Evolutionary conservation across 2,329 filamentous ascomycete species (phyloP), one percentile per base, ranked within the genome.

Genomic region (Fusarium cicatricum): DNA sequence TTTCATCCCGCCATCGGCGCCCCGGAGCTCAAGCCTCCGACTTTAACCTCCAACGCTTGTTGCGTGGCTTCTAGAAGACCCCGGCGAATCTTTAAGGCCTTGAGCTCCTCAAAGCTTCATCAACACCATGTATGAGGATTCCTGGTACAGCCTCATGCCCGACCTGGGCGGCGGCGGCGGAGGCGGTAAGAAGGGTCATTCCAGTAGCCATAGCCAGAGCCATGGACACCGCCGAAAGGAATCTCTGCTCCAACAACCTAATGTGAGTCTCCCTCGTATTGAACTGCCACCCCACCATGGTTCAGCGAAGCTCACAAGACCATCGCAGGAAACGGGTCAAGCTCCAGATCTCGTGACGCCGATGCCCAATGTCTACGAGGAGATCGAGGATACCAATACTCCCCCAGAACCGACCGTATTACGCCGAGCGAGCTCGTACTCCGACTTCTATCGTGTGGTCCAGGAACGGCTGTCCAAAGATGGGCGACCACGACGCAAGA

Each of bases 61-160:
- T 66, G 62, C 66, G 67, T 70, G 69, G 69, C 70, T 70, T 73
- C 62, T 66, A 58, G 49, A 63, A 58, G 34, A 49, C 53, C 56
- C 31, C n/a, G 37, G 53, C 45, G 37, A 58, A 65, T 14, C 41
- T 55, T 54, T 52, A n/a, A n/a, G n/a, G n/a, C n/a, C n/a, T n/a
- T n/a, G 45, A 40, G 62, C 62, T 60, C 43, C 43, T 50, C 46
- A 41, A 36, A 60, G 61, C 53, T 61, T 40, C n/a, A 37, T 46
- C 43, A 34, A 33, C 64, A 78, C 64, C 65, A 92, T 92, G 89
- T 91, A 91, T 74, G 90, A 94, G 75, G 90, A 94, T 74, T 87
- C 89, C 26, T 94, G 90, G 90, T 92, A 93, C 77, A 91, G 84
- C 72, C 88, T 91, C 70, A 85, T 90, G 62, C 84, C 89, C 21